phyloP scores from a whole-genome alignment of 148 eudicot species.

The Simmondsia chinensis region DNA sequence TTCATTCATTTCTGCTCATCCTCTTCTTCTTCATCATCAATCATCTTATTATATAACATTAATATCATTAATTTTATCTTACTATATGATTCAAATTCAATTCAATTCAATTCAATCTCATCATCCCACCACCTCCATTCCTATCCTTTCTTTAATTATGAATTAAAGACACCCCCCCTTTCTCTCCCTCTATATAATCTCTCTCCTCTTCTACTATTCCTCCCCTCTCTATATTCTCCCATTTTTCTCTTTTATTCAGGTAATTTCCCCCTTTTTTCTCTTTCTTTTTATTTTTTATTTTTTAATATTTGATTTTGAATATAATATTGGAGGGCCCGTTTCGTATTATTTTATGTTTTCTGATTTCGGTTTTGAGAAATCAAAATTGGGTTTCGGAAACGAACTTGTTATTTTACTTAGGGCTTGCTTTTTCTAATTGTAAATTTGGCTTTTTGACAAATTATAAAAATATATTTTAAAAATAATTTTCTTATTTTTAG shows the following conservation, averaged over 20 bases:
- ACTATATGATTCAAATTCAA: constrained; percentile 11
- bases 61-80: no score
- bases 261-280: background rate
- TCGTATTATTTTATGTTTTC: background rate
- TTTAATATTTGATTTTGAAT: background rate
- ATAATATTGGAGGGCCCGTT: background rate
- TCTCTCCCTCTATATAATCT: background rate
- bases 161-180: constrained; percentile 17
- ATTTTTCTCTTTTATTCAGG: background rate
- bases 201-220: background rate
- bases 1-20: no score
- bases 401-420: no score
- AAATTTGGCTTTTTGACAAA: no score
- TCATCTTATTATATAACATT: no score
- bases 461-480: no score
- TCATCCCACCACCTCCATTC: constrained; percentile 8
- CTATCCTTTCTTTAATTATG: constrained; percentile 24
- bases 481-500: no score
- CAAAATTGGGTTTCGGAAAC: no score
- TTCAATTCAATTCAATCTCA: constrained; percentile 13
- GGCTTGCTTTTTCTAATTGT: no score
- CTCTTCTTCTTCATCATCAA: background rate
- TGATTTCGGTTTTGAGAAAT: no score
- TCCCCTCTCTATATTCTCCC: background rate
- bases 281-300: background rate